Conservation (phyloP, 495 filamentous ascomycete species). For the Penicillium lividum region DNA sequence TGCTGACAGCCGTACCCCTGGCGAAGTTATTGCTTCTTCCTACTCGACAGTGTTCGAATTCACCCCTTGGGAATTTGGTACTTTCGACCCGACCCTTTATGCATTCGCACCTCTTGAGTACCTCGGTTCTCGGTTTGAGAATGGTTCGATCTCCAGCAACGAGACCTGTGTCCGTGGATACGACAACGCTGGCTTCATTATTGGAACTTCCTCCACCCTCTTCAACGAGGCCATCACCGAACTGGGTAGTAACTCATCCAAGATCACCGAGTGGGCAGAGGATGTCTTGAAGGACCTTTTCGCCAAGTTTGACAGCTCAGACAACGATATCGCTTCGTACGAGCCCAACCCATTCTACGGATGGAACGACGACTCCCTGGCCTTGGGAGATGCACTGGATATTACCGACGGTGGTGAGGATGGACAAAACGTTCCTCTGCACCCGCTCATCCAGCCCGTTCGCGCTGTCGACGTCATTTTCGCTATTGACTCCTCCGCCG, state of each 20-base stretch:
- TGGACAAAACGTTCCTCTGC: slow-evolving; percentile 81
- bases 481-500: slow-evolving; percentile 83
- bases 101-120: slow-evolving; percentile 76
- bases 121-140: slow-evolving; percentile 77
- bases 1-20: slow-evolving; percentile 70
- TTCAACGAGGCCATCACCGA: slow-evolving; percentile 79
- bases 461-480: slow-evolving; percentile 89
- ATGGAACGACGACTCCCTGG: slow-evolving; percentile 61
- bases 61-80: slow-evolving; percentile 86
- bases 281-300: slow-evolving; percentile 58
- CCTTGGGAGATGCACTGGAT: slow-evolving; percentile 58
- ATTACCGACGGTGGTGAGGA: slow-evolving; percentile 90
- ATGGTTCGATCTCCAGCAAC: slow-evolving; percentile 57
- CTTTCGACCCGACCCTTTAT: slow-evolving; percentile 77
- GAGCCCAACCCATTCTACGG: slow-evolving; percentile 81
- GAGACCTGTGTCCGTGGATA: slow-evolving; percentile 74
- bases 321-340: slow-evolving; percentile 82
- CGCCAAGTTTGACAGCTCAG: slow-evolving; percentile 47
- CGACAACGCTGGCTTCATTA: slow-evolving; percentile 82
- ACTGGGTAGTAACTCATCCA: slow-evolving; percentile 54
- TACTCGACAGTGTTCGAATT: slow-evolving; percentile 87
- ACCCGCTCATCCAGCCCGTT: slow-evolving; percentile 78
- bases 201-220: slow-evolving; percentile 87
- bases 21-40: slow-evolving; percentile 60
- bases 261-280: slow-evolving; percentile 45